Evolutionary conservation across 2,329 filamentous ascomycete genomes (phyloP).

Genomic region (Nemania sp.): DNA sequence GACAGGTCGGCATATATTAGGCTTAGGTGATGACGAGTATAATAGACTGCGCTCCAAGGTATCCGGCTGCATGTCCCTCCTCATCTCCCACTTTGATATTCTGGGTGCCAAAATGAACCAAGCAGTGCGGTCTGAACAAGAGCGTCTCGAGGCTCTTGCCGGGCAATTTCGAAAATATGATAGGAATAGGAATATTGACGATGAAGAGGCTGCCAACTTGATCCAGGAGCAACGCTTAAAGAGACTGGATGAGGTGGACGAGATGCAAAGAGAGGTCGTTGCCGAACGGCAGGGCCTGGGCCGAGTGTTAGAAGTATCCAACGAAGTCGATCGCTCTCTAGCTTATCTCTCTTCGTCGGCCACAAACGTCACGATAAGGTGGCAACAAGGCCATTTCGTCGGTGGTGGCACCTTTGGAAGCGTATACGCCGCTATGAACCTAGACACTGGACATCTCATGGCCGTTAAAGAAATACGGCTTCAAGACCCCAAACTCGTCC

Average conservation of each 20-base stretch:
- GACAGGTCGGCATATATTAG: slow-evolving; percentile 90
- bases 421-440: slow-evolving; percentile 96
- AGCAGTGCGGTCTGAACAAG: slow-evolving; percentile 93
- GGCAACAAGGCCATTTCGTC: slow-evolving; percentile 99
- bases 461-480: slow-evolving; percentile 98
- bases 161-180: slow-evolving; percentile 83
- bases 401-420: slow-evolving; percentile 97
- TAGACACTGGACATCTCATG: slow-evolving; percentile 96
- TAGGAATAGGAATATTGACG: slow-evolving; percentile 77
- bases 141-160: slow-evolving; percentile 82
- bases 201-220: slow-evolving; percentile 83
- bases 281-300: slow-evolving; percentile 89
- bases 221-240: slow-evolving; percentile 81
- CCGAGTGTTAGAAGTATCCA: slow-evolving; percentile 90
- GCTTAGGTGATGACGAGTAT: slow-evolving; percentile 89
- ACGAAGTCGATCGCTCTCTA: slow-evolving; percentile 94
- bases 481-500: slow-evolving; percentile 95
- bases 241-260: slow-evolving; percentile 81
- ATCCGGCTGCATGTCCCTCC: slow-evolving; percentile 94
- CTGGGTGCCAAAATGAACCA: slow-evolving; percentile 95
- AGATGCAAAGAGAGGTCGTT: slow-evolving; percentile 80
- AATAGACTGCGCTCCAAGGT: slow-evolving; percentile 85
- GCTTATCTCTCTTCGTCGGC: slow-evolving; percentile 94
- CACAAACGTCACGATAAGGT: slow-evolving; percentile 93
- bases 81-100: slow-evolving; percentile 99